These are phyloP conservation scores for Gillenia trifoliata DNA, from an alignment of 306 rosid species.

Conservation along the genomic window DNA sequence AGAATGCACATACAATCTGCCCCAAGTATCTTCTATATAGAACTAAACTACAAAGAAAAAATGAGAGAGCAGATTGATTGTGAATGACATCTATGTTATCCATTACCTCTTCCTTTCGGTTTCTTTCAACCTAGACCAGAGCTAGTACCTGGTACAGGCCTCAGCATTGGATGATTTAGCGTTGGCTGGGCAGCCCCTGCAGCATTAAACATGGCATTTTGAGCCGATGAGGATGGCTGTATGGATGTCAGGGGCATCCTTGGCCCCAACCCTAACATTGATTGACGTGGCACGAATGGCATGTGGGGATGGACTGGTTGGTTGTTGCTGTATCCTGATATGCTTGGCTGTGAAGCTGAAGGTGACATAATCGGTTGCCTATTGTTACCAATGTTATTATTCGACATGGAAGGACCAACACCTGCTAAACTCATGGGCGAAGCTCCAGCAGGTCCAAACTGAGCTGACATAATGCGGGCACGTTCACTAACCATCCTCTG, in stretches of 20 bases:
- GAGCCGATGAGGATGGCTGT: slow-evolving; percentile 56
- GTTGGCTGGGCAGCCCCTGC: slow-evolving; percentile 60
- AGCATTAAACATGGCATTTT: slow-evolving; percentile 67
- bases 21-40: slow-evolving; percentile 5
- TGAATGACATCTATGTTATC: slow-evolving; percentile 31
- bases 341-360: slow-evolving; percentile 77
- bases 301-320: slow-evolving; percentile 79
- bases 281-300: slow-evolving; percentile 74
- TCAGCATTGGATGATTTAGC: slow-evolving; percentile 67
- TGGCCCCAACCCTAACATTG: slow-evolving; percentile 81
- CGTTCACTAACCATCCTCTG: slow-evolving; percentile 85
- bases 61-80: slow-evolving; percentile 18
- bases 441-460: slow-evolving; percentile 64
- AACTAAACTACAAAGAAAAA: slow-evolving; percentile 20
- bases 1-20: slow-evolving; percentile 13
- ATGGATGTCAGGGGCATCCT: slow-evolving; percentile 79
- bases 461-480: slow-evolving; percentile 57
- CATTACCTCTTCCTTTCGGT: slow-evolving; percentile 27
- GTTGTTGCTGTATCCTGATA: slow-evolving; percentile 66
- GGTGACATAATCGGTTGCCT: slow-evolving; percentile 76
- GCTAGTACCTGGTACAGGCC: slow-evolving; percentile 87
- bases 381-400: slow-evolving; percentile 52
- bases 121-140: slow-evolving; percentile 78
- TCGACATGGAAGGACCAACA: slow-evolving; percentile 65
- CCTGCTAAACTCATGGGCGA: slow-evolving; percentile 47